Base-by-base conservation (phyloP, 305 asterid genomes). In the Fraxinus velutina region DNA sequence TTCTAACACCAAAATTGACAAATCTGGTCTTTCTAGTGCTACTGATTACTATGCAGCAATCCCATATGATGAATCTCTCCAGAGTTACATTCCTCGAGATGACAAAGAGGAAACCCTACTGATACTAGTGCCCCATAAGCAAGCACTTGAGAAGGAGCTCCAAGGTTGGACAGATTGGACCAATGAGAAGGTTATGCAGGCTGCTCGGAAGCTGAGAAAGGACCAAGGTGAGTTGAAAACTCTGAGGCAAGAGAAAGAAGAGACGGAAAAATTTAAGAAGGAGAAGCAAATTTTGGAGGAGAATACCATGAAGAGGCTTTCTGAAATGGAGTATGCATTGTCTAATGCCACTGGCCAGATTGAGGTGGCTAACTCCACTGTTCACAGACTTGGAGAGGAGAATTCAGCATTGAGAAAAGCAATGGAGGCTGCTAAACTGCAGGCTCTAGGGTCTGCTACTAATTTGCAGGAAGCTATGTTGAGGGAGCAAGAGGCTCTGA, bases 161-260 rank as follows among this genome's bases (percentile, higher is more conserved):
- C 84, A 81, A 74, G 84, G 80, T 62, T 93, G 96, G 98, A 85
- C 79, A 17, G 89, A 89, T 33, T 95, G 98, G 97, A 91, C 93
- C 2, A 91, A 84, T 9, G 90, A 90, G 86, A 93, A 91, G 87
- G 87, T 95, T 50, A 91, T 87, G 97, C 92, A 92, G 87, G 93
- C 89, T 55, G 89, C 97, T 70, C 73, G 84, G 73, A 90, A 87
- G 86, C 94, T 93, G 13, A 82, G 86, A 42, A 91, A 90, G 86
- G 93, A 92, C 80, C 83, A 85, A 86, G 77, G 50, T 2, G 99
- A 93, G 88, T 73, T 95, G 90, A 92, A 87, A 87, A 86, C 79
- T 79, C 70, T 93, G 89, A 92, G 88, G 88, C 93, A 87, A 77
- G 97, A 90, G 83, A 93, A 86, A 80, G 92, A 88, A 79, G 94